These are phyloP conservation scores for Malassezia globosa DNA, from an alignment of 1,284 basidiomycete species.

Conservation along the genomic window DNA sequence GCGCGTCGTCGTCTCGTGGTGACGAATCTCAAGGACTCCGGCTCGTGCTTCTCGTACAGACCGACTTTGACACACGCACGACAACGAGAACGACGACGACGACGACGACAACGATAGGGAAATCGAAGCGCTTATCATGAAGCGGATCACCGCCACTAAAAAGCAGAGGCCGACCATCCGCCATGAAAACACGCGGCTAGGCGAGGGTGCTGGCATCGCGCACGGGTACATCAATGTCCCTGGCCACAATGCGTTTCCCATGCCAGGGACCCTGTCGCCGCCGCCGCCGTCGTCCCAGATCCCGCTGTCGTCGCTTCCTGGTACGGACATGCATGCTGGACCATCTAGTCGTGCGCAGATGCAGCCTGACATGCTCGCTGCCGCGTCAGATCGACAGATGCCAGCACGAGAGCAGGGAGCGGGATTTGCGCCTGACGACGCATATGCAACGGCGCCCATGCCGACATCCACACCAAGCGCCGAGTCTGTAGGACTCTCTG, in stretches of 20 bases:
- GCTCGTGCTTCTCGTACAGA: no score
- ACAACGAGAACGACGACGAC: no score
- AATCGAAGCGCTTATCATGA: slow-evolving; percentile 2
- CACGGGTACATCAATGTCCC: slow-evolving; percentile 7
- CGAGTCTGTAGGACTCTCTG: no score
- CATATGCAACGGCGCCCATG: no score
- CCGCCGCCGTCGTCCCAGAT: neutral
- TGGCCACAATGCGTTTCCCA: slow-evolving; percentile 15
- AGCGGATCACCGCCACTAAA: slow-evolving; percentile 18
- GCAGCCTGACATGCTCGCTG: neutral
- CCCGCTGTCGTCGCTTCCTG: neutral
- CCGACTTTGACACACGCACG: no score
- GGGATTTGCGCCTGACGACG: no score
- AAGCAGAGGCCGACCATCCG: slow-evolving; percentile 42
- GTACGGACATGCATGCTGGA: neutral
- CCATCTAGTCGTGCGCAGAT: neutral
- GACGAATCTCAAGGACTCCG: no score
- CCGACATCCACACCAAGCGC: no score
- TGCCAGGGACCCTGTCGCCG: neutral
- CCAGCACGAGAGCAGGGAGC: no score
- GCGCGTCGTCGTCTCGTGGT: no score
- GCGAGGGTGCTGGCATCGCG: slow-evolving; percentile 28
- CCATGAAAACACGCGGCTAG: slow-evolving; percentile 38
- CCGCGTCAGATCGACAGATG: no score
- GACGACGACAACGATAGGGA: neutral